Evolutionary conservation across 306 rosid genomes (phyloP).

Genomic region (Quercus robur): DNA sequence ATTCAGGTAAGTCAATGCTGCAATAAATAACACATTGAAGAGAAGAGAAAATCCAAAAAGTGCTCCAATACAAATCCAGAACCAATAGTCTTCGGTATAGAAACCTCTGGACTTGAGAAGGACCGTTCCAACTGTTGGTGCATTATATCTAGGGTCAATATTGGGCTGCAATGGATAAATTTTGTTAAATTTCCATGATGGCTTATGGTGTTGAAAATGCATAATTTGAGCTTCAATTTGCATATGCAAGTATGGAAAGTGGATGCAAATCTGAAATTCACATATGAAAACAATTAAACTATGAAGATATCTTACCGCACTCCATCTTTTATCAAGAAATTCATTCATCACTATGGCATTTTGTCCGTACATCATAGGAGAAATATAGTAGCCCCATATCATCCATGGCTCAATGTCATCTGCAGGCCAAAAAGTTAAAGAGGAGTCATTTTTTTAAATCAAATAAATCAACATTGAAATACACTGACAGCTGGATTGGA

Average conservation of each 20-base stretch:
- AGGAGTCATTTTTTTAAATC: background rate
- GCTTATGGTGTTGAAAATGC: background rate
- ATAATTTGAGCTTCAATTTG: background rate
- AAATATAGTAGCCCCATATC: constrained; percentile 70
- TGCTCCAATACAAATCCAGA: constrained; percentile 73
- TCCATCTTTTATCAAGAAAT: constrained; percentile 83
- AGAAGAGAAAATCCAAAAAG: constrained; percentile 63
- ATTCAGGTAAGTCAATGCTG: constrained; percentile 55
- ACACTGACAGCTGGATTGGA: background rate
- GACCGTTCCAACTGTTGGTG: constrained; percentile 60
- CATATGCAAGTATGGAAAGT: background rate
- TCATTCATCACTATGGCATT: constrained; percentile 78
- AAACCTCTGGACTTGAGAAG: constrained; percentile 63
- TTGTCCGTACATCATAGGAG: constrained; percentile 93
- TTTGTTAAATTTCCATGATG: background rate
- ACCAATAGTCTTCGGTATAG: constrained; percentile 56
- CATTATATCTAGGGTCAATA: constrained; percentile 35
- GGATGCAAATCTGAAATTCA: background rate
- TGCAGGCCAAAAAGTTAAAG: constrained; percentile 8
- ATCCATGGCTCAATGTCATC: constrained; percentile 73
- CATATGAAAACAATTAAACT: background rate
- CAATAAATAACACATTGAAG: constrained; percentile 49
- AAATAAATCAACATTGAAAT: background rate
- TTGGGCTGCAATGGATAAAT: constrained; percentile 44
- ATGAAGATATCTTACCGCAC: constrained; percentile 29